A percentile compares a stretch with the other conserved stretches of the same genome.
Evolutionary conservation across 176 grass and related monocot genomes (phyloP).

Genomic region (Triticum timopheevii): DNA sequence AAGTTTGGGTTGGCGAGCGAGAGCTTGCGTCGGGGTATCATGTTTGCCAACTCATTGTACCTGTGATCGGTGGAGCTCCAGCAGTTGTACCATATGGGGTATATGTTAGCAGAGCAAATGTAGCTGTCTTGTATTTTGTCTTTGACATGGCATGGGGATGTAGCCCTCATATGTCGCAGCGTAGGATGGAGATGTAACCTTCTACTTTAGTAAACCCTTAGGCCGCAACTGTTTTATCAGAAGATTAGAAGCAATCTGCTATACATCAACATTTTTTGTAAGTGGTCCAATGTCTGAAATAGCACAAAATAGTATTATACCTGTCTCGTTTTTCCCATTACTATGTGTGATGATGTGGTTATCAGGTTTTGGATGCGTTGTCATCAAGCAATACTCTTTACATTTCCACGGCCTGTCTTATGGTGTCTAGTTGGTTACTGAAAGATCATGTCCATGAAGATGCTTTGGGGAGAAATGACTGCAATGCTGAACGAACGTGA

Average conservation of each 20-base stretch:
- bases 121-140: background rate
- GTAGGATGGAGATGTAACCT: slow-evolving; percentile 1
- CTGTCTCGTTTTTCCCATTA: background rate
- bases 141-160: slow-evolving; percentile 13
- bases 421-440: background rate
- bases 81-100: background rate
- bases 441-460: background rate
- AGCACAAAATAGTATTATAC: background rate
- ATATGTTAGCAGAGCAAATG: slow-evolving; percentile 4
- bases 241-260: background rate
- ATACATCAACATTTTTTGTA: background rate
- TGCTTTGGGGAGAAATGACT: background rate
- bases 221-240: background rate
- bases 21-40: slow-evolving; percentile 82
- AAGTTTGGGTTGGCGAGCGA: slow-evolving; percentile 76
- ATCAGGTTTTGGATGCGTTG: background rate
- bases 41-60: slow-evolving; percentile 96
- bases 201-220: background rate
- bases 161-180: background rate
- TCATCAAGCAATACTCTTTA: background rate
- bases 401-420: background rate
- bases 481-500: background rate
- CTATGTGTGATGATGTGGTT: background rate
- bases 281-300: background rate
- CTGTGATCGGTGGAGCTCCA: slow-evolving; percentile 43